A percentile compares a stretch with the other conserved stretches of the same genome.
These are phyloP conservation scores for Tulasnella sp. DNA, from an alignment of 768 basidiomycete species.

Conservation along the genomic window DNA sequence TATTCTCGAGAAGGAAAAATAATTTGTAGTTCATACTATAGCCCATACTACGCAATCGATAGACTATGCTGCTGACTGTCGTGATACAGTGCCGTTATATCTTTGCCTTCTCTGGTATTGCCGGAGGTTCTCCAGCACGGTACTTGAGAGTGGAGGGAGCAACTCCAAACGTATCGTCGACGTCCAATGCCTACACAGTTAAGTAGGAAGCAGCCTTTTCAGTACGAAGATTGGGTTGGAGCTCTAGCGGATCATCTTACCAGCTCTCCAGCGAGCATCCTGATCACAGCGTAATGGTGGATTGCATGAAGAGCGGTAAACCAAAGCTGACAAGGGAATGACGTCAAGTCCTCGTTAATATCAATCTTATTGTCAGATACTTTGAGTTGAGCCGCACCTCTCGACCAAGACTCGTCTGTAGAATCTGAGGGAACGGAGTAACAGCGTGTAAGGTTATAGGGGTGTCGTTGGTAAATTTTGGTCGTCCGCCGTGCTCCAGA, in stretches of 20 bases:
- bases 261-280: conserved; percentile 73
- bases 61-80: neutral
- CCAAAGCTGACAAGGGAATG: conserved; percentile 47
- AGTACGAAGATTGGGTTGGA: conserved; percentile 2
- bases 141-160: conserved; percentile 76
- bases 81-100: neutral
- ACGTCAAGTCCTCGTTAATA: neutral
- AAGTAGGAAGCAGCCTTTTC: conserved; percentile 10
- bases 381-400: conserved; percentile 38
- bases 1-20: neutral
- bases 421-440: conserved; percentile 63
- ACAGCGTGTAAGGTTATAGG: conserved; percentile 67
- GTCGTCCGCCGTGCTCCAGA: conserved; percentile 28
- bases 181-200: conserved; percentile 41
- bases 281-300: conserved; percentile 88
- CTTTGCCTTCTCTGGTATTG: conserved; percentile 5
- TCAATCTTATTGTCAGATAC: neutral
- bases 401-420: conserved; percentile 71
- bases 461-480: conserved; percentile 38
- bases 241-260: conserved; percentile 32
- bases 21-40: no score
- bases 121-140: conserved; percentile 26
- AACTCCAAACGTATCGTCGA: conserved; percentile 71
- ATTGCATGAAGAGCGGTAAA: conserved; percentile 78
- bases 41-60: neutral